Percentiles rank a stretch among this genome's conserved stretches.
phyloP scores from a whole-genome alignment of 768 basidiomycete species.

The Hortiboletus campestris region DNA sequence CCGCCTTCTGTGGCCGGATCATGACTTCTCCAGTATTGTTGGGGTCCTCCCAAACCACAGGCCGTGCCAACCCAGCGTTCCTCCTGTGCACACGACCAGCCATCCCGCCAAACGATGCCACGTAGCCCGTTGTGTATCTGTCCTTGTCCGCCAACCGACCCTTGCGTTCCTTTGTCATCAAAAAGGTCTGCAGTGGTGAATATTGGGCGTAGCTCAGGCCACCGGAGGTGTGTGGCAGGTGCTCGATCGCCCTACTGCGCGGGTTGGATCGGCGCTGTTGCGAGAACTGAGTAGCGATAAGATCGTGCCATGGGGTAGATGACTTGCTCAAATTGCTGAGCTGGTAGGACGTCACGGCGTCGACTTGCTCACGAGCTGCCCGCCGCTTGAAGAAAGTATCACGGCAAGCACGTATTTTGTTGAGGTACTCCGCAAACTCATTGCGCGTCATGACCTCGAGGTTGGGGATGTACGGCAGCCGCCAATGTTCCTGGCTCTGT shows the following conservation, averaged over 20 bases:
- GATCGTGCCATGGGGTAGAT: slow-evolving; percentile 27
- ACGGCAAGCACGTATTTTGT: slow-evolving; percentile 54
- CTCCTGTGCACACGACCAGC: slow-evolving; percentile 21
- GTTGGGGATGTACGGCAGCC: slow-evolving; percentile 43
- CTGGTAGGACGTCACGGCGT: slow-evolving; percentile 28
- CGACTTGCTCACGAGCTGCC: slow-evolving; percentile 8
- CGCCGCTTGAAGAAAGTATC: slow-evolving; percentile 52
- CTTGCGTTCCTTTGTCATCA: slow-evolving; percentile 51
- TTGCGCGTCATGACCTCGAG: slow-evolving; percentile 56
- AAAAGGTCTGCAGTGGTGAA: slow-evolving; percentile 50
- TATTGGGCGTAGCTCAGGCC: slow-evolving; percentile 61
- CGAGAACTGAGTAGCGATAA: slow-evolving; percentile 17
- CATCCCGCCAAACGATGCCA: slow-evolving; percentile 35
- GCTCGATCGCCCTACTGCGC: slow-evolving; percentile 46
- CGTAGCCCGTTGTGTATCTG: slow-evolving; percentile 8
- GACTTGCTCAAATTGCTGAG: slow-evolving; percentile 22
- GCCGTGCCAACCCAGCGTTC: slow-evolving; percentile 13
- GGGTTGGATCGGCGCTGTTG: slow-evolving; percentile 25
- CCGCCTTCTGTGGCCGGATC: slow-evolving; percentile 27
- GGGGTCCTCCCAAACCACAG: slow-evolving; percentile 32
- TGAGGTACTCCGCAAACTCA: slow-evolving; percentile 59
- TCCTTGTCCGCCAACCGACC: slow-evolving; percentile 53
- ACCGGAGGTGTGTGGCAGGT: slow-evolving; percentile 60
- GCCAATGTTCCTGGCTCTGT: slow-evolving; percentile 18
- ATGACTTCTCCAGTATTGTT: slow-evolving; percentile 28